Base-by-base conservation (phyloP, 345 rosid species). In the Pugionium cornutum region DNA sequence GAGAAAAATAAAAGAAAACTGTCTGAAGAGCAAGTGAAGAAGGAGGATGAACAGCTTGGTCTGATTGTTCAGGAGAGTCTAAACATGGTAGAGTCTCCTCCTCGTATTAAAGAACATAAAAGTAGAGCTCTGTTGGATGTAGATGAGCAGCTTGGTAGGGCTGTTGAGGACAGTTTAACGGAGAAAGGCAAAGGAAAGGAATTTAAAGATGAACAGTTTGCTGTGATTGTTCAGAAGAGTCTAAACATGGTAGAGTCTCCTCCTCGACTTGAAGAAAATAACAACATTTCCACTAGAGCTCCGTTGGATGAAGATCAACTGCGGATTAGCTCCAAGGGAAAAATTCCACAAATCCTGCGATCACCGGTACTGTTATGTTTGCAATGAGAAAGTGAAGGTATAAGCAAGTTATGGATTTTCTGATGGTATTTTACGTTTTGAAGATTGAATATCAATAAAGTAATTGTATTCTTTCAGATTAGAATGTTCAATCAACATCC, bases 21-120 rank as follows among this genome's bases (percentile, higher is more conserved):
- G 29, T 48, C 37, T 27, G 74, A 63, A 68, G 66, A 83, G 69
- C 95, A 87, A 73, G 45, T 83, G 58, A 67, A 79, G 61, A 86
- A 86, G 75, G 87, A 89, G 41, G 97, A 89, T 75, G 85, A 79
- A 77, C 75, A 72, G 68, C 77, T 85, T 40, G 95, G 91, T 40
- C 72, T 47, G 83, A 89, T 84, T 67, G 30, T 90, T 60, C 89
- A 88, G 75, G 85, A 83, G 67, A 86, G 92, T 58, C 58, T 88
- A 51, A 67, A 28, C 32, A 36, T 80, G 56, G 82, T 66, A 7
- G 41, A 25, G 5, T 72, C 82, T 66, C 83, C 88, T 70, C 78
- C 85, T 69, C 75, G 7, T 66, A 11, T 42, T 62, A 80, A 36
- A 4, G 35, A 11, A 9, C 25, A 11, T 4, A n/a, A n/a, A 0